phyloP scores from a whole-genome alignment of 768 basidiomycete species.

The Pisolithus tinctorius region DNA sequence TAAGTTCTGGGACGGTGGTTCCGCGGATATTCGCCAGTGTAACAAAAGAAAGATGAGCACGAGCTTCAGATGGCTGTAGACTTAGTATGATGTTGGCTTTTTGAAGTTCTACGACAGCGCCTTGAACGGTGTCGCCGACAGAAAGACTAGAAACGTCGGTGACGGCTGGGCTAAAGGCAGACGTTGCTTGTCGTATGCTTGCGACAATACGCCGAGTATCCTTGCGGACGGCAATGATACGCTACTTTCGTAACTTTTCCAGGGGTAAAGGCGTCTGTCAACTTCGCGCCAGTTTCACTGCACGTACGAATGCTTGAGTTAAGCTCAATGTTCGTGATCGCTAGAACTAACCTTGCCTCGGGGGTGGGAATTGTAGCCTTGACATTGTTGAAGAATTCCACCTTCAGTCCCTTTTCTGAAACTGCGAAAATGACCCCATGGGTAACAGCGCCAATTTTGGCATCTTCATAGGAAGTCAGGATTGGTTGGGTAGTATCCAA shows the following conservation, averaged over 20 bases:
- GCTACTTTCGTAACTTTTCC: slow-evolving; percentile 84
- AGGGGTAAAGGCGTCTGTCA: slow-evolving; percentile 59
- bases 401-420: slow-evolving; percentile 70
- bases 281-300: slow-evolving; percentile 62
- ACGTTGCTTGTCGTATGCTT: slow-evolving; percentile 76
- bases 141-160: slow-evolving; percentile 68
- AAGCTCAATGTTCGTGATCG: background rate
- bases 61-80: slow-evolving; percentile 61
- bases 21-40: slow-evolving; percentile 78
- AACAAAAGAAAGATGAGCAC: slow-evolving; percentile 81
- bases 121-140: slow-evolving; percentile 69
- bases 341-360: slow-evolving; percentile 65
- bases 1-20: slow-evolving; percentile 60
- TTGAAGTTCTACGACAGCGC: slow-evolving; percentile 73
- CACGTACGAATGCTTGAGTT: background rate
- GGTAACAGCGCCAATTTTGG: slow-evolving; percentile 60
- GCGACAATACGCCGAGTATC: slow-evolving; percentile 66
- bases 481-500: slow-evolving; percentile 75
- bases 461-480: slow-evolving; percentile 58
- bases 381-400: slow-evolving; percentile 88
- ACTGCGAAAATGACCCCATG: slow-evolving; percentile 82
- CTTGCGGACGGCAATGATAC: slow-evolving; percentile 58
- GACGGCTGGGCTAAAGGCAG: slow-evolving; percentile 40
- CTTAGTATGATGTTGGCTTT: slow-evolving; percentile 75
- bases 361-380: slow-evolving; percentile 74